Percentiles rank a stretch among this genome's conserved stretches.
Conservation (phyloP, 2,329 filamentous ascomycete species). For the Botrytis sinoallii region DNA sequence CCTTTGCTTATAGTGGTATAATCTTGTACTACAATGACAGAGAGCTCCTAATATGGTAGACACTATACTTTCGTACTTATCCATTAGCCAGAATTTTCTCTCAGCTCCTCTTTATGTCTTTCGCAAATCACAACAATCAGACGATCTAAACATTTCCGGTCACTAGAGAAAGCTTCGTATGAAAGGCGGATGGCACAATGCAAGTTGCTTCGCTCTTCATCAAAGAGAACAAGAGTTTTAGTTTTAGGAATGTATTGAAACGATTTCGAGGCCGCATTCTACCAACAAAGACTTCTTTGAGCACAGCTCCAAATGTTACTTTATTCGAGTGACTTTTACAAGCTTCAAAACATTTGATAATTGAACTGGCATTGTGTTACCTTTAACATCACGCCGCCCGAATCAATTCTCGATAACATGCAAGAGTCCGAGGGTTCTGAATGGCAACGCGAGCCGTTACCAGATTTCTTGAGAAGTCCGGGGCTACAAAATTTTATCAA, state of each 20-base stretch:
- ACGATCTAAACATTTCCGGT: not conserved
- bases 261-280: conserved; percentile 1
- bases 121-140: not conserved
- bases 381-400: not conserved
- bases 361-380: not conserved
- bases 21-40: not conserved
- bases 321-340: not conserved
- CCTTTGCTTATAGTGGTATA: not conserved
- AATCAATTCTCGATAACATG: not conserved
- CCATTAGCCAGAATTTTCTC: not conserved
- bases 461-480: not conserved
- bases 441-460: not conserved
- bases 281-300: conserved; percentile 13
- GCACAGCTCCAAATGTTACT: not conserved
- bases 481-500: not conserved
- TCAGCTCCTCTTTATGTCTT: not conserved
- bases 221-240: conserved; percentile 5
- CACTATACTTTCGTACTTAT: not conserved
- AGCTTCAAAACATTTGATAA: not conserved
- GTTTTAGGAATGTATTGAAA: conserved; percentile 3
- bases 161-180: not conserved
- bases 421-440: not conserved
- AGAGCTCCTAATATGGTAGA: not conserved
- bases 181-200: not conserved
- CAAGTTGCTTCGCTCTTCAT: not conserved